These are phyloP conservation scores for Fomitopsis pulvina DNA, from an alignment of 768 basidiomycete species.

Conservation along the genomic window DNA sequence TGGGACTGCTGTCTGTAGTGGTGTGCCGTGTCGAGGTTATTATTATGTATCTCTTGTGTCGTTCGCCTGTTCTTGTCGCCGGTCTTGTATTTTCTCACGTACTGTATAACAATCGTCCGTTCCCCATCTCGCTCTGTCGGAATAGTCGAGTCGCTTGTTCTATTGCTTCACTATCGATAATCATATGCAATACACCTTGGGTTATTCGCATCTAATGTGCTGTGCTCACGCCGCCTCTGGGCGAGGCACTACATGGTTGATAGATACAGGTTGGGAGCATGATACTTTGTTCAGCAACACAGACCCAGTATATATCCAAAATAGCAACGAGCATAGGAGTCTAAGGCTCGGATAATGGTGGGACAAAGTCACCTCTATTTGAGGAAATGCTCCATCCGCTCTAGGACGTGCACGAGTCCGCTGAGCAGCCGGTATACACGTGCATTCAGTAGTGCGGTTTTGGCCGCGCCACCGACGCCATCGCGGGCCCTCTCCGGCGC, in stretches of 20 bases:
- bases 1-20: background rate
- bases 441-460: conserved; percentile 41
- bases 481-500: conserved; percentile 14
- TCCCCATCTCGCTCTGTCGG: too few relatives aligned
- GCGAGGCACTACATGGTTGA: too few relatives aligned
- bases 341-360: background rate
- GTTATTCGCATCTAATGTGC: background rate
- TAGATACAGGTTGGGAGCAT: too few relatives aligned
- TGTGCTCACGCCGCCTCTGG: background rate
- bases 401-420: conserved; percentile 54
- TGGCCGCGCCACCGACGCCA: conserved; percentile 9
- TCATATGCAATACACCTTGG: background rate
- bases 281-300: background rate
- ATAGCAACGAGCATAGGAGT: background rate
- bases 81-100: background rate
- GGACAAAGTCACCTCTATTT: conserved; percentile 6
- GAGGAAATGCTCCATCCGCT: conserved; percentile 57
- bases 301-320: background rate
- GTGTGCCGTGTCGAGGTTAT: background rate
- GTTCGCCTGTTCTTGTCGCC: background rate
- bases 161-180: background rate
- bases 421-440: conserved; percentile 54
- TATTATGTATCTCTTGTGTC: background rate
- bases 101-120: background rate
- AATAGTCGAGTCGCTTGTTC: too few relatives aligned